phyloP scores from a whole-genome alignment of 2,329 filamentous ascomycete genomes.

The Diaporthe amygdali region DNA sequence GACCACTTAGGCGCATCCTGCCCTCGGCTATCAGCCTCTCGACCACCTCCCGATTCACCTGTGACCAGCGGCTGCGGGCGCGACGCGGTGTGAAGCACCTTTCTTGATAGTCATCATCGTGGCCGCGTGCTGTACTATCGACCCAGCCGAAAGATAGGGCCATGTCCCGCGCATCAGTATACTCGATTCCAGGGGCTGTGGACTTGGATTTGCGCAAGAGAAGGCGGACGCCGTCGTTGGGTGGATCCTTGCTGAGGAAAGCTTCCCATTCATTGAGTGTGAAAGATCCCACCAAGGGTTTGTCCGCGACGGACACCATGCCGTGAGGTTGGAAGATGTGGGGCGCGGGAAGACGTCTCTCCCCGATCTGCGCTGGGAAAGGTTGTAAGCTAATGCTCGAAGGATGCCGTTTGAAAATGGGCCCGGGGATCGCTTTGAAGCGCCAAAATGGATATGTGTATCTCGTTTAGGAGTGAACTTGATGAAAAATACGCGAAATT shows the following conservation, averaged over 20 bases:
- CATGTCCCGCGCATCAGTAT: not conserved
- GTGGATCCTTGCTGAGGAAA: not conserved
- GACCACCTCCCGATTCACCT: not conserved
- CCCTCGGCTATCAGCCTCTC: not conserved
- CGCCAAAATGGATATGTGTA: not conserved
- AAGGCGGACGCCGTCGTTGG: not conserved
- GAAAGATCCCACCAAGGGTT: not conserved
- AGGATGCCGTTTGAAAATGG: too few relatives aligned
- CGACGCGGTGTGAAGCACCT: slow-evolving; percentile 3
- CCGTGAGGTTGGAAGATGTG: not conserved
- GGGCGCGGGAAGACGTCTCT: not conserved
- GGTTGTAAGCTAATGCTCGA: not conserved
- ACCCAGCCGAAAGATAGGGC: slow-evolving; percentile 12
- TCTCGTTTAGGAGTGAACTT: not conserved
- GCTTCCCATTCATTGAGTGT: slow-evolving; percentile 1
- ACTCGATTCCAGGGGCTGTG: not conserved
- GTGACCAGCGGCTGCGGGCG: slow-evolving; percentile 11
- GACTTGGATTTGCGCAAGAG: slow-evolving; percentile 5
- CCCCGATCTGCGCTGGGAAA: not conserved
- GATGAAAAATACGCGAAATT: not conserved
- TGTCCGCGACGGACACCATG: not conserved
- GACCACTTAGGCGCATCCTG: slow-evolving; percentile 3
- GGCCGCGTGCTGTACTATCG: not conserved
- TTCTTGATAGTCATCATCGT: not conserved
- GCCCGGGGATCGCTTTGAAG: not conserved